Base-by-base conservation (phyloP, 257 asterid genomes). In the Euphrasia confusa region DNA sequence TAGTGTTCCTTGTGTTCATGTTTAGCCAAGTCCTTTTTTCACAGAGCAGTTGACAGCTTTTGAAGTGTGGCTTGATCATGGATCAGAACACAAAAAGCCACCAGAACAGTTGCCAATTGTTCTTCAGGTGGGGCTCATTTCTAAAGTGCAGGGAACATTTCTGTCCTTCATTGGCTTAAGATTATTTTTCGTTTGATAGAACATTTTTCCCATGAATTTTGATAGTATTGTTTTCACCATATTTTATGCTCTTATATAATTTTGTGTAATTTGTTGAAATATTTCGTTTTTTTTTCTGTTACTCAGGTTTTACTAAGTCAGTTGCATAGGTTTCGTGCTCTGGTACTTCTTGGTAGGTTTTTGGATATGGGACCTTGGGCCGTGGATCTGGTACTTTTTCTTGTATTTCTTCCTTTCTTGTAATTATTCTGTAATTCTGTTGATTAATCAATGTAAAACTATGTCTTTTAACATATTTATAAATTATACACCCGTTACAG, bases 291-390 rank as follows among this genome's bases (percentile, higher is more conserved):
- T 55, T 37, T 39, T 54, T 66, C 69, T 63, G 63, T 61, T 65
- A 4, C 72, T 62, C 79, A 93, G 99, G 99, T 89, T 64, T 81
- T 93, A 73, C 97, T 93, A 60, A 89, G 99, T 81, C 99, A 90
- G 58, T 87, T 94, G 80, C 99, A 93, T 79, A 80, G 99, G 67
- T 93, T 89, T 75, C 97, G 96, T 62, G 99, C 97, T 72, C 66
- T 93, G 88, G 96, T 93, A 63, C 97, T 90, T 54, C 99, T 93
- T 59, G 99, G 99, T 76, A 90, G 96, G 79, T 93, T 93, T 79
- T 83, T 93, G 67, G 99, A 93, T 74, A 93, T 93, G 99, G 99
- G 99, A 42, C 92, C 86, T 35, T 90, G 99, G 99, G 99, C 99
- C 10, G 97, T 93, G 53, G 92, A 87, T 84, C 87, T 87, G 99